Base-by-base conservation (phyloP, 768 basidiomycete species). In the Hirschioporus abietinus region DNA sequence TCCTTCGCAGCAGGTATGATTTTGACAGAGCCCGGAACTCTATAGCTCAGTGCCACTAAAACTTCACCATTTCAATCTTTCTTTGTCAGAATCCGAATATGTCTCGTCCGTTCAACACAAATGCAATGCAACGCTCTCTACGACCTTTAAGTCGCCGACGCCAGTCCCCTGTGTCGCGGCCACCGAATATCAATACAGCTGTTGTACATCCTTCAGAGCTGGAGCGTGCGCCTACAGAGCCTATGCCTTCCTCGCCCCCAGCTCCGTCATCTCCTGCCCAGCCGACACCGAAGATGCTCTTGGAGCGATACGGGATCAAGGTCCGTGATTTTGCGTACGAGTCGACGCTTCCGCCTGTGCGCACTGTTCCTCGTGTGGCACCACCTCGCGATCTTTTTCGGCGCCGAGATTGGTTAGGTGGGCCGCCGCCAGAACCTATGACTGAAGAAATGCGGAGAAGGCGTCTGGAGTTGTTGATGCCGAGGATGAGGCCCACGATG, bases 281-380 rank as follows among this genome's bases (percentile, higher is more conserved):
- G 23, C 60, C 60, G 15, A 61, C 60, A 25, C 60, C 24, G 60
- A 61, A 61, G 30, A 61, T 7, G 30, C 60, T 61, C 9, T 18
- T 61, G 24, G 60, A 61, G 60, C 25, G 60, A 34, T 66, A 77
- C 26, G 80, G 79, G 58, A 75, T 83, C 75, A 78, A 75, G 76
- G 79, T 84, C 64, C 78, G 81, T 72, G 83, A 91, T 76, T 91
- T 88, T 80, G 88, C 85, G 18, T 88, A 86, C 77, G 88, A 90
- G 75, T 87, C 81, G 76, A 86, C 78, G 27, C 77, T 90, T 60
- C 88, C 89, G 1, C 86, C 87, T 9, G 81, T 91, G 57, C 78
- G 77, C 34, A 80, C 87, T 1, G 82, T 85, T 26, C 81, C 79
- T 20, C 80, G 80, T 23, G 72, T 77, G 15, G 18, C 34, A 24